Percentiles rank a stretch among this genome's conserved stretches.
Conservation (phyloP, 345 rosid species). For the Odontarrhena argentea region DNA sequence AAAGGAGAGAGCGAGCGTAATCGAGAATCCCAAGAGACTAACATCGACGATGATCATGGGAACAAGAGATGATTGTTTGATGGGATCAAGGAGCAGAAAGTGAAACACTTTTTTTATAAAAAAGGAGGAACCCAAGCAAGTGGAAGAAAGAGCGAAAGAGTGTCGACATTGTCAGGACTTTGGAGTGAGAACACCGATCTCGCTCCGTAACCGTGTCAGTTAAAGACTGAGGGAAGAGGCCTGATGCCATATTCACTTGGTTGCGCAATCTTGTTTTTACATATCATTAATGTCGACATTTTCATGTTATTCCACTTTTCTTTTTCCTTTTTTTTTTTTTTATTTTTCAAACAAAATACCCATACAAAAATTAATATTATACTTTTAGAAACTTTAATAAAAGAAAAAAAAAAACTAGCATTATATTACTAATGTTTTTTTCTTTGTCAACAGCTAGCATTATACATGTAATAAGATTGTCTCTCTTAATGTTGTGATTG, state of each 20-base stretch:
- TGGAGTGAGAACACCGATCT: background rate
- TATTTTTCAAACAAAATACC: background rate
- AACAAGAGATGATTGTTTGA: conserved; percentile 16
- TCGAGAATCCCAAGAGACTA: conserved; percentile 14
- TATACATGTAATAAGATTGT: background rate
- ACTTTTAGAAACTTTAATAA: background rate
- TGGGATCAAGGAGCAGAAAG: conserved; percentile 32
- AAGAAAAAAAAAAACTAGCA: too few species aligned
- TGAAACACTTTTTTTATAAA: background rate
- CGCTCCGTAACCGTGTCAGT: conserved; percentile 21
- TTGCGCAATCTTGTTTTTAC: conserved; percentile 30
- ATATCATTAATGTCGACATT: conserved; percentile 34
- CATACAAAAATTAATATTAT: background rate
- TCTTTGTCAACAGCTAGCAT: too few species aligned
- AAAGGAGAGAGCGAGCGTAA: background rate
- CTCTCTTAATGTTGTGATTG: conserved; percentile 4
- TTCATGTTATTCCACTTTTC: conserved; percentile 9
- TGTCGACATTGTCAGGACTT: conserved; percentile 39
- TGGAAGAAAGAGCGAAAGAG: conserved; percentile 34
- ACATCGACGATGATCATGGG: conserved; percentile 40
- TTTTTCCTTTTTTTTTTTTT: background rate
- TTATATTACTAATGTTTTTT: too few species aligned
- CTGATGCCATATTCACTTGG: background rate
- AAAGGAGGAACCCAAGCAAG: conserved; percentile 3
- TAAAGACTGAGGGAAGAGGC: background rate